Evolutionary conservation across 2,329 filamentous ascomycete species (phyloP), one percentile per base, ranked within the genome.

Genomic region (Fusarium verticillioides): DNA sequence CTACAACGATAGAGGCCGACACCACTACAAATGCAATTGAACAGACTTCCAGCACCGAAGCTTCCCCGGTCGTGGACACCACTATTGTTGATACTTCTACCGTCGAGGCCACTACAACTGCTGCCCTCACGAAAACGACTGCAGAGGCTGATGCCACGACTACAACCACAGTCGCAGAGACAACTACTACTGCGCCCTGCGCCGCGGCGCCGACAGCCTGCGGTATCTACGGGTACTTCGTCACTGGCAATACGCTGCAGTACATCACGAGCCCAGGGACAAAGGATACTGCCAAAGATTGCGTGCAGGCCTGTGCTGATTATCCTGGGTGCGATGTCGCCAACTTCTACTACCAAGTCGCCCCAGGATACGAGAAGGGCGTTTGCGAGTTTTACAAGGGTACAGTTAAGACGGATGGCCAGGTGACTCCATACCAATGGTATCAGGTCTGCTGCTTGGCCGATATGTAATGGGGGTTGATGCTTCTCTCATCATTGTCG

Each of bases 81-180:
- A 18, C 42, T n/a, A 10, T 26, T 23, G 34, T 34, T 7, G 43
- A 28, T 6, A 9, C 43, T 13, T 4, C 11, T 11, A 18, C 42
- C 42, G 4, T 34, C 13, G 32, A 15, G 32, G 13, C 32, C 32
- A 34, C 32, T 15, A 15, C 13, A 34, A 34, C 26, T 4, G 26
- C 3, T 28, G 11, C 26, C 11, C 18, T 1, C 8, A 46, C 8
- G 1, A 30, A 18, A 9, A 15, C 26, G 4, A 46, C 8, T 10
- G 19, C 26, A 28, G 26, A 28, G 18, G 26, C 44, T 21, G 26
- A 46, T 28, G 18, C 10, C 1, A 47, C 44, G 5, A 30, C 44
- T 30, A 47, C 26, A 10, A 30, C 44, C 12, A 30, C 44, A 0
- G 11, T 15, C 5, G 18, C 26, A 21, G 26, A 15, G 44, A 47